Percentiles rank a stretch among this genome's conserved stretches.
These are phyloP conservation scores for Huntiella savannae DNA, from an alignment of 2,329 filamentous ascomycete genomes.

Conservation along the genomic window DNA sequence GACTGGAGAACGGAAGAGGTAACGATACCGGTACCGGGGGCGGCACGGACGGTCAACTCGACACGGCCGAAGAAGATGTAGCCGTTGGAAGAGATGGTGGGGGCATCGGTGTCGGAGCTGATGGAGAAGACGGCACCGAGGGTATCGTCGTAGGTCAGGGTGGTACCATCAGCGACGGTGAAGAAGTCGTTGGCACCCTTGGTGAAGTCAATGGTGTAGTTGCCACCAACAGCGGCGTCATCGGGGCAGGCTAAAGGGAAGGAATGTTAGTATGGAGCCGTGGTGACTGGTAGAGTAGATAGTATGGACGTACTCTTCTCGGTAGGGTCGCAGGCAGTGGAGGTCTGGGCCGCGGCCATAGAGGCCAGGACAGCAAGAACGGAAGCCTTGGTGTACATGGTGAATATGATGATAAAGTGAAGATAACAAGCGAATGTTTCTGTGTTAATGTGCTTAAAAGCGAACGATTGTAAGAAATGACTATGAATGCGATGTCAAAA, in stretches of 20 bases:
- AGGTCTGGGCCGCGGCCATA: constrained; percentile 36
- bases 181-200: constrained; percentile 45
- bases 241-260: constrained; percentile 42
- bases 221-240: constrained; percentile 56
- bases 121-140: constrained; percentile 46
- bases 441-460: background rate
- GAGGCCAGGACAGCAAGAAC: constrained; percentile 29
- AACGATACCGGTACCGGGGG: constrained; percentile 68
- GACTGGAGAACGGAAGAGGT: constrained; percentile 82
- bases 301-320: constrained; percentile 26
- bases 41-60: constrained; percentile 58
- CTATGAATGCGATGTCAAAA: background rate
- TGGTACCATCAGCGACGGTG: constrained; percentile 27
- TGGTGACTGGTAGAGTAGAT: background rate
- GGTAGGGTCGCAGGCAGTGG: constrained; percentile 34
- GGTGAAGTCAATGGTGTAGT: constrained; percentile 51
- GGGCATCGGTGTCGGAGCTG: constrained; percentile 41
- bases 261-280: background rate
- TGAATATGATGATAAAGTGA: background rate
- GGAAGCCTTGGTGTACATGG: constrained; percentile 23
- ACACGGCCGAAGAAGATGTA: constrained; percentile 96
- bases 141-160: constrained; percentile 24
- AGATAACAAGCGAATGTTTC: background rate
- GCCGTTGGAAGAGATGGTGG: constrained; percentile 58
- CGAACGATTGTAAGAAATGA: background rate